phyloP scores from a whole-genome alignment of 208 protist genomes.

The Trypanosoma avium region DNA sequence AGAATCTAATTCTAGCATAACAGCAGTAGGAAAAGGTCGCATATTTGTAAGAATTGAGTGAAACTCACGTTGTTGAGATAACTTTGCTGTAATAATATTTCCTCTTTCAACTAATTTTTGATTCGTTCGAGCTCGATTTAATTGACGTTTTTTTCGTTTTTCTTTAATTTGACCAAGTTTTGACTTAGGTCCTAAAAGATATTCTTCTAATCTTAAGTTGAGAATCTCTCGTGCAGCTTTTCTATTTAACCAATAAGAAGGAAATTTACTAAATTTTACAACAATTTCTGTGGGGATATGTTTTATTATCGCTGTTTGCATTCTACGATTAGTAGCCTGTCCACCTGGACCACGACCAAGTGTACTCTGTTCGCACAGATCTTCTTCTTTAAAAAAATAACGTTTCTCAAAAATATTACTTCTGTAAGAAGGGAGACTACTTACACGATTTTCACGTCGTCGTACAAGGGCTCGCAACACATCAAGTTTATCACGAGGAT shows the following conservation, averaged over 20 bases:
- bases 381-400: constrained; percentile 84
- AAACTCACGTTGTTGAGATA: constrained; percentile 42
- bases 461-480: constrained; percentile 50
- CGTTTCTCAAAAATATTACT: constrained; percentile 60
- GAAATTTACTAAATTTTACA: constrained; percentile 84
- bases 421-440: constrained; percentile 47
- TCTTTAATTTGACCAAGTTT: constrained; percentile 35
- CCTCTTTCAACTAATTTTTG: constrained; percentile 35
- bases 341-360: constrained; percentile 81
- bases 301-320: constrained; percentile 79
- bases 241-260: constrained; percentile 87
- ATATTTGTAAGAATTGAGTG: constrained; percentile 36
- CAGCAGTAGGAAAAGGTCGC: constrained; percentile 25
- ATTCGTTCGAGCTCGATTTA: constrained; percentile 1
- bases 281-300: constrained; percentile 64
- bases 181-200: constrained; percentile 52
- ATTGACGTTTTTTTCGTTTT: constrained; percentile 22
- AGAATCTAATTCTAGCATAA: constrained; percentile 20
- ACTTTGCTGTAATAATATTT: constrained; percentile 28
- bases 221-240: constrained; percentile 74
- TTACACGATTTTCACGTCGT: constrained; percentile 18
- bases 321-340: constrained; percentile 86
- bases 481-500: constrained; percentile 68
- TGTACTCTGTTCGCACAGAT: constrained; percentile 73
- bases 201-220: constrained; percentile 73